phyloP scores from a whole-genome alignment of 2,329 filamentous ascomycete species.

The Pseudocercospora vitis region DNA sequence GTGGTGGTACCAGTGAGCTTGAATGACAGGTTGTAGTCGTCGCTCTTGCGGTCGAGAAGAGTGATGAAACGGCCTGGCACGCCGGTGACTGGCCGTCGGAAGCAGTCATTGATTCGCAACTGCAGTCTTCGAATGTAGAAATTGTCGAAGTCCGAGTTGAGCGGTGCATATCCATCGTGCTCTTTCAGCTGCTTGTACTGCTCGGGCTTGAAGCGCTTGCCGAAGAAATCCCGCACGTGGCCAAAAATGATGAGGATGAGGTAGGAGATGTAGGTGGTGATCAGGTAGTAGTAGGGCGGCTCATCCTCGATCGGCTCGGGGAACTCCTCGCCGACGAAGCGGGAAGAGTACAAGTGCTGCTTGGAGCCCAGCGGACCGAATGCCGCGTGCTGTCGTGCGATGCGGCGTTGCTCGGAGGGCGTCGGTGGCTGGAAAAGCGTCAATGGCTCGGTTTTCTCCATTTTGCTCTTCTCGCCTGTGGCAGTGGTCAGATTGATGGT shows the following conservation, averaged over 20 bases:
- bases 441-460: constrained; percentile 71
- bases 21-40: constrained; percentile 90
- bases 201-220: constrained; percentile 86
- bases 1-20: constrained; percentile 85
- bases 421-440: constrained; percentile 87
- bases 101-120: constrained; percentile 94
- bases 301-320: constrained; percentile 87
- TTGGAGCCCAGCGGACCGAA: constrained; percentile 82
- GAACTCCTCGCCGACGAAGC: constrained; percentile 77
- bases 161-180: constrained; percentile 84
- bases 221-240: constrained; percentile 95
- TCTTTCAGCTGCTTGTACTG: constrained; percentile 82
- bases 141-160: constrained; percentile 98
- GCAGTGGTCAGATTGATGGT: constrained; percentile 90
- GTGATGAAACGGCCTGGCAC: constrained; percentile 94
- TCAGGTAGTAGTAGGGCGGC: constrained; percentile 91
- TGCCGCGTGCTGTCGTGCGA: constrained; percentile 79
- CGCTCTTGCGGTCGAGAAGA: constrained; percentile 82
- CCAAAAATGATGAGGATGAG: constrained; percentile 92
- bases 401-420: constrained; percentile 73
- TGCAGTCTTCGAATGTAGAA: constrained; percentile 95
- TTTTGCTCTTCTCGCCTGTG: constrained; percentile 70
- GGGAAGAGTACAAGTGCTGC: constrained; percentile 84
- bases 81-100: constrained; percentile 85
- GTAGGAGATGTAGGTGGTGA: constrained; percentile 98